These are phyloP conservation scores for Spongiforma sp. DNA, from an alignment of 1,284 basidiomycete species.

Conservation along the genomic window DNA sequence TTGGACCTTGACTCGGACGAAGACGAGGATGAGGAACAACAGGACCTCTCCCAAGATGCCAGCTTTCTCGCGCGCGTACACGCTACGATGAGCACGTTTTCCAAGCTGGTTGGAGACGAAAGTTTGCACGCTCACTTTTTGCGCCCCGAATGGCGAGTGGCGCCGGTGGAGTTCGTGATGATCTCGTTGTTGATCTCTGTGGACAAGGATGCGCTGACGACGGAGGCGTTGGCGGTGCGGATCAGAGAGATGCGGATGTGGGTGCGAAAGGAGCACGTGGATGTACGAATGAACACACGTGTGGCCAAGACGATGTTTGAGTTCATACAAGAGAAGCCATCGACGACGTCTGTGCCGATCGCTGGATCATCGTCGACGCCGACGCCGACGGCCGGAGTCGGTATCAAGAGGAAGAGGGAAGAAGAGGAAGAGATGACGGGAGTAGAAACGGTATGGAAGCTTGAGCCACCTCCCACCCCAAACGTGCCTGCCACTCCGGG, in stretches of 20 bases:
- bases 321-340: conserved; percentile 39
- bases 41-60: conserved; percentile 33
- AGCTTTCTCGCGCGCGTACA: conserved; percentile 43
- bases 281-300: conserved; percentile 57
- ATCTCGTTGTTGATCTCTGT: conserved; percentile 56
- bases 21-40: too few relatives aligned
- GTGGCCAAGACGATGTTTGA: conserved; percentile 55
- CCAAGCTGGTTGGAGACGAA: conserved; percentile 43
- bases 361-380: too few relatives aligned
- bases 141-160: conserved; percentile 44
- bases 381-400: too few relatives aligned
- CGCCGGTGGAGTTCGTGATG: conserved; percentile 68
- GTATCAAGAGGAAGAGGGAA: conserved; percentile 34
- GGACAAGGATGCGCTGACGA: conserved; percentile 42
- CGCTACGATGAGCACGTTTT: conserved; percentile 51
- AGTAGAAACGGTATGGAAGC: background rate
- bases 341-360: background rate
- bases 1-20: background rate
- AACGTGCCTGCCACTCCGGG: too few relatives aligned
- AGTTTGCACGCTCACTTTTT: conserved; percentile 41
- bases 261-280: conserved; percentile 52
- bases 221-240: conserved; percentile 46
- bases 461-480: too few relatives aligned
- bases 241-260: conserved; percentile 54
- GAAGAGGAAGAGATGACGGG: conserved; percentile 20